A percentile compares a stretch with the other conserved stretches of the same genome.
Conservation (phyloP, 768 basidiomycete genomes). For the Ephemerocybe angulata region DNA sequence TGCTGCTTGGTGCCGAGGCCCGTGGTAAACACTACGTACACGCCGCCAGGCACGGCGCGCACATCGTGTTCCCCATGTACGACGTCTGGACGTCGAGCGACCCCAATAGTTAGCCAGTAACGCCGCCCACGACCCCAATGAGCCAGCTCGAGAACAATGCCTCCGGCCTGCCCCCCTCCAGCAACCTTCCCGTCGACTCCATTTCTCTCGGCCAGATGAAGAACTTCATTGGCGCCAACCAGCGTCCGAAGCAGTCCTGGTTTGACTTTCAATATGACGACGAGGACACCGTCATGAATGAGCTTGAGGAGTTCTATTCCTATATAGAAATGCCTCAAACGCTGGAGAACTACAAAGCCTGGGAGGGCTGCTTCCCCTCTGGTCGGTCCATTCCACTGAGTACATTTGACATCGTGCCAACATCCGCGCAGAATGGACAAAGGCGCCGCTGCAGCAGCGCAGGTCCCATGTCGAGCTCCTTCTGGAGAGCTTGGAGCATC, state of each 20-base stretch:
- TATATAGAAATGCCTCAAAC: constrained; percentile 94
- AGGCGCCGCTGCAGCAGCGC: constrained; percentile 55
- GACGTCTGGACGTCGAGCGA: too few species aligned
- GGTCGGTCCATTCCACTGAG: constrained; percentile 42
- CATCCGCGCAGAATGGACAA: constrained; percentile 65
- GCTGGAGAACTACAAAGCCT: constrained; percentile 81
- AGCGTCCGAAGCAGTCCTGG: constrained; percentile 81
- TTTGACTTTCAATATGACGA: constrained; percentile 96
- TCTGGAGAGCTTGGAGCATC: constrained; percentile 84
- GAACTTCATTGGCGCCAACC: constrained; percentile 62
- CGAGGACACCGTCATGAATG: constrained; percentile 92
- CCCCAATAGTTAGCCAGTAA: too few species aligned
- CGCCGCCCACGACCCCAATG: too few species aligned
- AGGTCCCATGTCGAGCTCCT: constrained; percentile 75
- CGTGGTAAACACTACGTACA: too few species aligned
- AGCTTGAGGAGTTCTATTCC: constrained; percentile 97
- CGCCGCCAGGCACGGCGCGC: too few species aligned
- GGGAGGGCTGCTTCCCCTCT: constrained; percentile 78
- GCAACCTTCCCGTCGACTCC: constrained; percentile 53
- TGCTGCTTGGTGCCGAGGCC: too few species aligned
- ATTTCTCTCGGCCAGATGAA: constrained; percentile 81
- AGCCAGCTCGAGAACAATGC: constrained; percentile 5
- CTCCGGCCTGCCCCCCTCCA: constrained; percentile 8
- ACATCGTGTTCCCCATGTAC: too few species aligned
- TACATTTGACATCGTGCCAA: not conserved